Base-by-base conservation (phyloP, 2,329 filamentous ascomycete genomes). In the Rachicladosporium sp. region DNA sequence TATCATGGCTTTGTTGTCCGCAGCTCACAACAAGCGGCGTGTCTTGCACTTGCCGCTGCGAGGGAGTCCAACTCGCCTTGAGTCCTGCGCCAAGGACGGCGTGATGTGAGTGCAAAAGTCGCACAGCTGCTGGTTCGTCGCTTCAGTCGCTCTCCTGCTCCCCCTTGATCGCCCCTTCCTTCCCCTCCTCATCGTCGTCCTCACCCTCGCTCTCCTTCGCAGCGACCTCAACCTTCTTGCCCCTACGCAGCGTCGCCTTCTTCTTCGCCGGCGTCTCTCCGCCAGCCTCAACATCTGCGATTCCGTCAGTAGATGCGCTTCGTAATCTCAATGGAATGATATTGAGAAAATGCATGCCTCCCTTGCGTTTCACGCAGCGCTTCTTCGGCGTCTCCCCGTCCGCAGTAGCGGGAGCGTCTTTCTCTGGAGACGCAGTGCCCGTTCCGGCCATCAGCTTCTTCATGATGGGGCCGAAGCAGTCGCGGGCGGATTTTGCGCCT, bases 401-500 rank as follows among this genome's bases (percentile, higher is more conserved):
- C 3, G 15, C 15, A 19, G 15, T 5, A 19, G 15, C 15, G 15
- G 15, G 3, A 19, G 15, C 15, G 15, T 19, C 15, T 19, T 19
- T 19, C 15, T 19, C 15, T 19, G 15, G 15, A 3, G 15, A 19
- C 5, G 15, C 15, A 19, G 15, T 19, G 3, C 15, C 15, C 15
- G 15, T 5, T 19, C 30, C 19, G 29, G 33, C 29, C 6, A 32
- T n/a, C n/a, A 41, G 15, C 29, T 41, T 41, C 21, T 36, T 41
- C 33, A 35, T 33, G 15, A 41, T 13, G 4, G 15, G 29, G 11
- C 13, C 10, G 29, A 41, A 41, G 29, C 13, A 29, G 33, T 41
- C 38, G 34, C 38, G 38, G 1, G 38, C 38, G 15, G 38, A 41
- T 12, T 41, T 41, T 27, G 38, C 33, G 29, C 38, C 38, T 29